phyloP scores from a whole-genome alignment of 352 stramenopile species.

The Pythium grandisporangium region DNA sequence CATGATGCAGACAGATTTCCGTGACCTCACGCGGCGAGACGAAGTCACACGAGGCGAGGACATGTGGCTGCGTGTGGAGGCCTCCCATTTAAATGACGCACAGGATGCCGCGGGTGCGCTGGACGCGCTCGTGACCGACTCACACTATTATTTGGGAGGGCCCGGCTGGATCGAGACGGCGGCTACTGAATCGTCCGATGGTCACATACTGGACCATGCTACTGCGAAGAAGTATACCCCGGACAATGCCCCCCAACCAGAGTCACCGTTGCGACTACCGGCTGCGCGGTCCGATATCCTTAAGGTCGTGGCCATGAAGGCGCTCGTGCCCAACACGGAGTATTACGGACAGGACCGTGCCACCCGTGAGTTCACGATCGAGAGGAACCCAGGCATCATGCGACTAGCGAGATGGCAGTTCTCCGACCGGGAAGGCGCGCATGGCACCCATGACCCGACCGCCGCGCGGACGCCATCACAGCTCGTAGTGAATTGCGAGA shows the following conservation, averaged over 20 bases:
- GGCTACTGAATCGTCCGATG: not conserved
- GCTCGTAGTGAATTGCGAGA: constrained; percentile 12
- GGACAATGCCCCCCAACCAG: not conserved
- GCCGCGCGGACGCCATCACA: too few species aligned
- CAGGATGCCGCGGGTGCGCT: constrained; percentile 16
- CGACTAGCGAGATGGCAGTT: constrained; percentile 48
- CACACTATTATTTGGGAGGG: constrained; percentile 46
- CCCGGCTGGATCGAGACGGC: constrained; percentile 30
- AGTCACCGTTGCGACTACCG: too few species aligned
- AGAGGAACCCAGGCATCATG: constrained; percentile 48
- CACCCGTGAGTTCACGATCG: constrained; percentile 46
- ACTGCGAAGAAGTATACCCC: not conserved
- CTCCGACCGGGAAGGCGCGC: too few species aligned
- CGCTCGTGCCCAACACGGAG: constrained; percentile 23
- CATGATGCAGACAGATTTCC: constrained; percentile 31
- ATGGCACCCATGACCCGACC: too few species aligned
- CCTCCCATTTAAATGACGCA: constrained; percentile 11
- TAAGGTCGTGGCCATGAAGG: constrained; percentile 50
- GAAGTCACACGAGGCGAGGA: constrained; percentile 30
- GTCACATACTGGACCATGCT: not conserved
- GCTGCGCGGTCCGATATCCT: too few species aligned
- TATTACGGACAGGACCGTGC: constrained; percentile 53
- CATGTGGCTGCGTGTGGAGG: constrained; percentile 50
- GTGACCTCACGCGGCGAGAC: constrained; percentile 28
- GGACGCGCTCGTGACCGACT: constrained; percentile 33